These are phyloP conservation scores for Dothidotthia symphoricarpi DNA, from an alignment of 2,329 filamentous ascomycete genomes.

Conservation along the genomic window DNA sequence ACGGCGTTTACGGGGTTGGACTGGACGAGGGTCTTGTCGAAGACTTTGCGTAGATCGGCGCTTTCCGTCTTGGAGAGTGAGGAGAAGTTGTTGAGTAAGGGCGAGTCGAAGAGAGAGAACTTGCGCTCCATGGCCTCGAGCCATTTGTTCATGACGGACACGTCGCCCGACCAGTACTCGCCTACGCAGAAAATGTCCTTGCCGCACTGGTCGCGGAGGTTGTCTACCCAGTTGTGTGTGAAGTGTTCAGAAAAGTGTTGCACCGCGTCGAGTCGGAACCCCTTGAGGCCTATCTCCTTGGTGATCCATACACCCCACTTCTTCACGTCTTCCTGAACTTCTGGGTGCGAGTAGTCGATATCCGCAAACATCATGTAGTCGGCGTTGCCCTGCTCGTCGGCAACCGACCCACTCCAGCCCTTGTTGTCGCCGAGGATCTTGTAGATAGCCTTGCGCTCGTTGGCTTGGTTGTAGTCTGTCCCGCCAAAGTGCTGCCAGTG, in stretches of 20 bases:
- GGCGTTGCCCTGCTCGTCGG: conserved; percentile 63
- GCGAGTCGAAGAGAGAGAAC: conserved; percentile 63
- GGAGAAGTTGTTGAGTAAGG: conserved; percentile 67
- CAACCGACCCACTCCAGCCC: conserved; percentile 62
- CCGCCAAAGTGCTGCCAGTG: conserved; percentile 67
- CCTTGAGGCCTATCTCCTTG: conserved; percentile 59
- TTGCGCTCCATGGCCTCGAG: conserved; percentile 56
- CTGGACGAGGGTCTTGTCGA: conserved; percentile 60
- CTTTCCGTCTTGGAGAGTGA: conserved; percentile 55
- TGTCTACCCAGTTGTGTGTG: conserved; percentile 61
- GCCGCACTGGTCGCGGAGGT: conserved; percentile 52
- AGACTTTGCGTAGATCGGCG: conserved; percentile 63
- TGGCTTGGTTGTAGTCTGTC: conserved; percentile 62
- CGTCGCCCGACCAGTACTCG: conserved; percentile 66
- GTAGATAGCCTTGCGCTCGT: conserved; percentile 61
- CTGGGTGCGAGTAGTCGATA: conserved; percentile 59
- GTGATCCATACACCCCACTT: conserved; percentile 69
- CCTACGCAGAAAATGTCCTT: conserved; percentile 62
- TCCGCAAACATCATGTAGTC: conserved; percentile 73
- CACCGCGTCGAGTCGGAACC: conserved; percentile 69
- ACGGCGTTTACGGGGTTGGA: conserved; percentile 57
- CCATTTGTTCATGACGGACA: conserved; percentile 57
- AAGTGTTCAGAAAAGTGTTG: conserved; percentile 72
- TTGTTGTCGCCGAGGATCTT: conserved; percentile 64
- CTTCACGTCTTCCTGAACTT: conserved; percentile 62